phyloP scores from a whole-genome alignment of 768 basidiomycete species.

The Rhizopogon vulgaris region DNA sequence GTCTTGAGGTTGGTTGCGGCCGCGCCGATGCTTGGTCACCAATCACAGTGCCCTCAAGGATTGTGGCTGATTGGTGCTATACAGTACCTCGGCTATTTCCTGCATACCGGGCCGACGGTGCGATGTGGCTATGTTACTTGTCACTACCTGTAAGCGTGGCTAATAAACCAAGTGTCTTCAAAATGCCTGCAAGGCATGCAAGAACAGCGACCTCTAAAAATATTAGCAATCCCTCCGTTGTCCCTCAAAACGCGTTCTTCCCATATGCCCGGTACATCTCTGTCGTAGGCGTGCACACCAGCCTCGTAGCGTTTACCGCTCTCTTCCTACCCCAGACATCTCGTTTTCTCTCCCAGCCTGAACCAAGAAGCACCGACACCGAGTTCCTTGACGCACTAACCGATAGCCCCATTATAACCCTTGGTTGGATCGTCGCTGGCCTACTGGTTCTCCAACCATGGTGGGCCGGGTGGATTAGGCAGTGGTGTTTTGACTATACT shows the following conservation, averaged over 20 bases:
- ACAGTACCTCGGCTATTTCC: slow-evolving; percentile 23
- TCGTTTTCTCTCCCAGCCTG: slow-evolving; percentile 34
- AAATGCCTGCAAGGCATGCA: slow-evolving; percentile 1
- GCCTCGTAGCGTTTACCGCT: slow-evolving; percentile 58
- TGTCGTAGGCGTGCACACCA: slow-evolving; percentile 59
- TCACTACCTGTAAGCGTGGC: no score
- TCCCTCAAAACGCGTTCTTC: slow-evolving; percentile 19
- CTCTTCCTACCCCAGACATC: slow-evolving; percentile 67
- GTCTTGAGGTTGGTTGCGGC: slow-evolving; percentile 28
- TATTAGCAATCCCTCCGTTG: not conserved
- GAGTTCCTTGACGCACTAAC: slow-evolving; percentile 67
- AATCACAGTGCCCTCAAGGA: slow-evolving; percentile 4
- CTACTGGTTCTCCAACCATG: slow-evolving; percentile 51
- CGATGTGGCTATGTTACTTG: no score
- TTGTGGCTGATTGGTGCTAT: slow-evolving; percentile 27
- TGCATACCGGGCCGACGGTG: not conserved
- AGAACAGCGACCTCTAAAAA: not conserved
- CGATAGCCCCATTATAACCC: slow-evolving; percentile 47
- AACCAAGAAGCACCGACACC: slow-evolving; percentile 38
- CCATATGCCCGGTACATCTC: slow-evolving; percentile 60
- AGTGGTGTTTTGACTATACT: slow-evolving; percentile 46
- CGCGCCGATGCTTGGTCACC: slow-evolving; percentile 19
- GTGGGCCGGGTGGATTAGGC: slow-evolving; percentile 67
- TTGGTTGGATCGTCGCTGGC: slow-evolving; percentile 53
- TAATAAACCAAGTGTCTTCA: no score